phyloP scores from a whole-genome alignment of 768 basidiomycete genomes.

The Mycena metata region DNA sequence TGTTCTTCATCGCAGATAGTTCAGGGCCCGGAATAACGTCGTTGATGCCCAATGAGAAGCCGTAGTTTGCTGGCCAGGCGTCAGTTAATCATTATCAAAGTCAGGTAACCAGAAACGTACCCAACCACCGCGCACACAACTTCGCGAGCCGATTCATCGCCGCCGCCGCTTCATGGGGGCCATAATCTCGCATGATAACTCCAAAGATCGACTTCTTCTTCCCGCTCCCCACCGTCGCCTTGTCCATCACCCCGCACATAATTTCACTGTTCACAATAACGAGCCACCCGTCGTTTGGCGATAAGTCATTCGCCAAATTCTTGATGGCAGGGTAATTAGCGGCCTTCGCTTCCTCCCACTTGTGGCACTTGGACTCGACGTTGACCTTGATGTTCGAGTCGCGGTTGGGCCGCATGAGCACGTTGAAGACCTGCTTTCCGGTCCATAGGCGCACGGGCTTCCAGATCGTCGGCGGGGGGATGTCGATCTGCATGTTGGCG shows the following conservation, averaged over 20 bases:
- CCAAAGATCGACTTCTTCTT: slow-evolving; percentile 99
- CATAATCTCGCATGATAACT: slow-evolving; percentile 97
- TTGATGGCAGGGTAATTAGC: slow-evolving; percentile 71
- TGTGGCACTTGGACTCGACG: slow-evolving; percentile 96
- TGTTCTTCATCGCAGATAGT: slow-evolving; percentile 85
- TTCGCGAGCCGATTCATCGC: slow-evolving; percentile 98
- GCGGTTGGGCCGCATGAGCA: slow-evolving; percentile 95
- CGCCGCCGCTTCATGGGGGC: slow-evolving; percentile 91
- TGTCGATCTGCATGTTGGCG: slow-evolving; percentile 91
- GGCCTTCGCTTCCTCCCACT: slow-evolving; percentile 80
- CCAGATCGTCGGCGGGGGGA: slow-evolving; percentile 94
- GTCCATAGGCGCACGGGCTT: slow-evolving; percentile 97
- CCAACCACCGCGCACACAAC: slow-evolving; percentile 93
- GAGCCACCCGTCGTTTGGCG: slow-evolving; percentile 97
- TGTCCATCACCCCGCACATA: slow-evolving; percentile 99
- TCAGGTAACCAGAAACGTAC: slow-evolving; percentile 54
- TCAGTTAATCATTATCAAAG: slow-evolving; percentile 24
- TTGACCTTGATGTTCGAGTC: slow-evolving; percentile 88
- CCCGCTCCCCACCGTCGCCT: slow-evolving; percentile 96
- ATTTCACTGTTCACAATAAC: slow-evolving; percentile 98
- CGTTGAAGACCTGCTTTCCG: slow-evolving; percentile 98
- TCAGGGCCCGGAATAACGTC: slow-evolving; percentile 96
- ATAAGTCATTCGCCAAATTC: slow-evolving; percentile 83
- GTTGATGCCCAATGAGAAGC: slow-evolving; percentile 98
- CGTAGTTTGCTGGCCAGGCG: slow-evolving; percentile 86